Evolutionary conservation across 2,329 filamentous ascomycete species (phyloP), one percentile per base, ranked within the genome.

Genomic region (Cryphonectria nitschkei): DNA sequence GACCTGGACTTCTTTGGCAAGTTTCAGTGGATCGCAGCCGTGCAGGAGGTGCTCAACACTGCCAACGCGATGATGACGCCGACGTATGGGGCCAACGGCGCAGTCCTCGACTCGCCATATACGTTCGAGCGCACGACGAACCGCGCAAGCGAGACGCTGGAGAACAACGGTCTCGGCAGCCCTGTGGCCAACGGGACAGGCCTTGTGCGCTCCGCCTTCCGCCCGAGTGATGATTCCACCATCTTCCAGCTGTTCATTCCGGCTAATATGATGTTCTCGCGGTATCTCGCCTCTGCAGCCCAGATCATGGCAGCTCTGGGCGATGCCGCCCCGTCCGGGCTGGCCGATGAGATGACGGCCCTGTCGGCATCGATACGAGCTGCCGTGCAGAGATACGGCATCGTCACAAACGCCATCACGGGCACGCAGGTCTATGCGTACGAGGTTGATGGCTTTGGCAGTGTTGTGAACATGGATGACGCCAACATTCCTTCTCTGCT

Each of bases 181-280:
- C 95, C 95, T 0, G 87, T 97, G 1, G 91, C 89, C 68, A 89
- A 88, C 41, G 80, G 93, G 87, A 96, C 94, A 1, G 94, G 94
- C 0, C 87, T 98, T 66, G 88, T 98, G 58, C 89, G 95, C 68
- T 95, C 92, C 74, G 94, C 94, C 41, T 98, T 98, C 84, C 88
- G 95, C 0, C 95, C 95, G 0, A 95, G 92, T 71, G 95, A 98
- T 79, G 95, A 98, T 79, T 89, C 93, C 19, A 93, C 92, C 0
- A 92, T 93, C 54, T 90, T 94, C 72, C 93, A 95, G 78, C 95
- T 94, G 80, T 90, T 97, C 76, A 93, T 98, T 75, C 95, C 95
- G 0, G 90, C 92, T 43, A 98, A 98, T 79, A 94, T 94, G 91
- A 93, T 93, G 91, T 90, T 94, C 74, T 85, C 90, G 43, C 82